Evolutionary conservation across 73 alveolate species (phyloP).

Genomic region (Paramecium sexaurelia): DNA sequence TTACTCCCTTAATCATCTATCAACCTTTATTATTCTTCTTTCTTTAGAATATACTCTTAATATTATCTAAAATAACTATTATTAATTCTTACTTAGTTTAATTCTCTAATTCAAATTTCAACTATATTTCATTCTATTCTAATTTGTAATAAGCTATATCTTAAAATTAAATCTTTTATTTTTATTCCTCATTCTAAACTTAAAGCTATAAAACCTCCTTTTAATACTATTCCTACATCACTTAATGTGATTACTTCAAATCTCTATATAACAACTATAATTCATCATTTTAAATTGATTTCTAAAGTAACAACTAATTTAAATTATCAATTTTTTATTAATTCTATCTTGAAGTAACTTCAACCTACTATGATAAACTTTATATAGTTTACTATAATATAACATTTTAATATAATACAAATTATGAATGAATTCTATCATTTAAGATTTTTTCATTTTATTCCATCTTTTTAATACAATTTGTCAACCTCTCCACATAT

Average conservation of each 20-base stretch:
- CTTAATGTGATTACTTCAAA: background rate
- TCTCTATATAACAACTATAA: background rate
- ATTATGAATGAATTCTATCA: background rate
- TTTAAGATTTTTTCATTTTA: background rate
- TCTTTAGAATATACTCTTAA: background rate
- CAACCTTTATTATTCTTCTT: background rate
- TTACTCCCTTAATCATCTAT: background rate
- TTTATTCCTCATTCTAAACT: background rate
- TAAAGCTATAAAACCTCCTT: background rate
- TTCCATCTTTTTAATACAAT: constrained; percentile 1
- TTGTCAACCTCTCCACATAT: constrained; percentile 6
- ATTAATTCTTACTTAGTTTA: background rate
- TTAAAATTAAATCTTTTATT: background rate
- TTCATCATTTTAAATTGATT: constrained; percentile 28
- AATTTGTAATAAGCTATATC: background rate
- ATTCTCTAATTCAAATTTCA: background rate
- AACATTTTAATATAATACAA: background rate
- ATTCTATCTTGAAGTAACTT: background rate
- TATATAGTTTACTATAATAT: background rate
- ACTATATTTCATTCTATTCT: background rate
- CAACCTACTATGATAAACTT: background rate
- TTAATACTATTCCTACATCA: background rate
- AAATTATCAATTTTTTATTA: constrained; percentile 6
- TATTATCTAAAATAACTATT: background rate
- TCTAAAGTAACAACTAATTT: background rate